Evolutionary conservation across 495 filamentous ascomycete species (phyloP), one percentile per base, ranked within the genome.

Genomic region (Staphylotrichum tortipilum): DNA sequence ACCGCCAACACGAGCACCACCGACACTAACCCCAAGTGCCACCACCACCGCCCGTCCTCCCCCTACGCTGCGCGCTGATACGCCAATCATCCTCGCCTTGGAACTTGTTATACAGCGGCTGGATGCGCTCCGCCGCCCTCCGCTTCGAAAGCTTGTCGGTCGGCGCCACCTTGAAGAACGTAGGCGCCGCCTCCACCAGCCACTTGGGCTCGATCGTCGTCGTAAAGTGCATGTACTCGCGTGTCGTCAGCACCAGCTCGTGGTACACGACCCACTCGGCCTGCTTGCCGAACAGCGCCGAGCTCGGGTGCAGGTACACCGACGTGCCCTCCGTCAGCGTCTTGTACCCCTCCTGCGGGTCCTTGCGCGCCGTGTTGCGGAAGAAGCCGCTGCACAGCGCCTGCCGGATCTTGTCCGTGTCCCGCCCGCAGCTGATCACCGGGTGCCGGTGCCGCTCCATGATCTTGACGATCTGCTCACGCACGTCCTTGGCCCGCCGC

Each of bases 191-290:
- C 51, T 94, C 89, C 9, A 96, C 90, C 23, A 83, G 69, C 79
- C 79, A 88, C 53, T 95, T 96, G 1, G 92, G 91, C 63, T 98
- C 92, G 56, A 98, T 96, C 4, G 77, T 77, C 0, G 88, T 94
- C 7, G 86, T 91, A 60, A 76, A 84, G 51, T 95, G 89, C 92
- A 98, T 97, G 67, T 96, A 98, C 69, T 98, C 92, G 69, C 94
- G 89, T 21, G 85, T 90, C 8, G 92, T 98, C 53, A 96, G 77
- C 0, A 97, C 86, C 31, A 98, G 68, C 0, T 76, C 81, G 53
- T 95, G 82, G 61, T 95, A 97, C 23, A 98, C 86, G 14, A 97
- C 92, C 72, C 92, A 91, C 68, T 98, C 92, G 6, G 90, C 82
- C 40, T 89, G 85, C 66, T 97, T 97, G 8, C 92, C 91, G 62